These are phyloP conservation scores for Alternaria hordeiaustralica DNA, from an alignment of 2,329 filamentous ascomycete species.

Conservation along the genomic window DNA sequence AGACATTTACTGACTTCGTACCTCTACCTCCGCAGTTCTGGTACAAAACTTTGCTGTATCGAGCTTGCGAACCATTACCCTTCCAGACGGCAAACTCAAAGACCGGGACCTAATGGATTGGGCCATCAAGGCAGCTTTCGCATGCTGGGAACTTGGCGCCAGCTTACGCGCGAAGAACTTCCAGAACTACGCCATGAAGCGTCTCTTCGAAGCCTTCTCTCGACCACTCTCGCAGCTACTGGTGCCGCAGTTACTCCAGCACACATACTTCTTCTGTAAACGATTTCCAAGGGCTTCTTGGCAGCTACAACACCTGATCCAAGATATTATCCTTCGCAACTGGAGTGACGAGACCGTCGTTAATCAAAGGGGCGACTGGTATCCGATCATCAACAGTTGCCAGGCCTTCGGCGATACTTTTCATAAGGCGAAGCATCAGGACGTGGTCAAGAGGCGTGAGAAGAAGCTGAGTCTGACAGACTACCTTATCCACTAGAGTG, in stretches of 20 bases:
- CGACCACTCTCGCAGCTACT: background rate
- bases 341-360: background rate
- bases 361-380: too few species aligned
- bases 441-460: background rate
- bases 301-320: background rate
- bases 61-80: too few species aligned
- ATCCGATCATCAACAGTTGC: background rate
- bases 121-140: accelerated
- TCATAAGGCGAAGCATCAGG: too few species aligned
- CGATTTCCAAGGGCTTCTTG: too few species aligned
- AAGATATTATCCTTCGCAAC: background rate
- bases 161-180: background rate
- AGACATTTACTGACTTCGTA: too few species aligned
- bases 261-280: too few species aligned
- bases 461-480: too few species aligned
- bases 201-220: background rate
- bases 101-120: background rate
- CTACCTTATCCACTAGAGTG: too few species aligned
- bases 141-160: background rate
- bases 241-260: too few species aligned
- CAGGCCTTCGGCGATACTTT: background rate
- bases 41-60: too few species aligned
- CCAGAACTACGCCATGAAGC: background rate
- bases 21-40: too few species aligned
- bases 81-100: too few species aligned